A percentile compares a stretch with the other conserved stretches of the same genome.
Conservation (phyloP, 1,284 basidiomycete species). For the Tilletia setariae region DNA sequence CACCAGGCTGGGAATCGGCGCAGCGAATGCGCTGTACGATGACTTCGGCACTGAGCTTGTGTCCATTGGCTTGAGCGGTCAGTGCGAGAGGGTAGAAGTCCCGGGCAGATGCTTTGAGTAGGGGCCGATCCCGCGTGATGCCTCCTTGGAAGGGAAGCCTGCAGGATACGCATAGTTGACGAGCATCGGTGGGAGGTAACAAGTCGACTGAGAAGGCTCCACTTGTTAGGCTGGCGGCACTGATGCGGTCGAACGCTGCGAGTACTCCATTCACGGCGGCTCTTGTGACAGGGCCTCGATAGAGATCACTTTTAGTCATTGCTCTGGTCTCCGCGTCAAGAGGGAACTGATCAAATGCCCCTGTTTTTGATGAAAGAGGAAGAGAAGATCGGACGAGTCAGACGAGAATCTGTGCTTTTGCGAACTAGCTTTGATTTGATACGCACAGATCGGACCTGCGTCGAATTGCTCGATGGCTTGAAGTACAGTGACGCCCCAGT, state of each 20-base stretch:
- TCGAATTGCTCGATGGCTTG: conserved; percentile 58
- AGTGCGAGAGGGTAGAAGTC: conserved; percentile 29
- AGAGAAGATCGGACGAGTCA: background rate
- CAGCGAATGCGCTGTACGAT: conserved; percentile 55
- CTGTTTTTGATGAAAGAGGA: background rate
- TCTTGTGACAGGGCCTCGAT: conserved; percentile 56
- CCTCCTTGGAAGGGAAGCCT: conserved; percentile 55
- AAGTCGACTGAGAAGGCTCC: conserved; percentile 13
- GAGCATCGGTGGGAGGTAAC: conserved; percentile 22
- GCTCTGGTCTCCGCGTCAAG: conserved; percentile 33
- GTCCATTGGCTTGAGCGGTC: conserved; percentile 19
- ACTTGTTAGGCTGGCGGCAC: conserved; percentile 18
- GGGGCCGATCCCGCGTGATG: conserved; percentile 54
- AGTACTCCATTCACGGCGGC: conserved; percentile 55
- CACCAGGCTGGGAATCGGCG: conserved; percentile 58
- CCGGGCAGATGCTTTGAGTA: conserved; percentile 55
- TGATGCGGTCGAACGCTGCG: conserved; percentile 54
- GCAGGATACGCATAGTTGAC: conserved; percentile 46
- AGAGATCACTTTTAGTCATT: conserved; percentile 57
- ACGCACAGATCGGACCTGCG: conserved; percentile 57
- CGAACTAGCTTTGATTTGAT: no score
- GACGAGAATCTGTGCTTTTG: no score
- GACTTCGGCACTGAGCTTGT: conserved; percentile 53
- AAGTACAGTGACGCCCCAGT: conserved; percentile 58
- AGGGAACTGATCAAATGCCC: conserved; percentile 58